Evolutionary conservation across 495 filamentous ascomycete genomes (phyloP).

Genomic region (Annulohypoxylon moriforme): DNA sequence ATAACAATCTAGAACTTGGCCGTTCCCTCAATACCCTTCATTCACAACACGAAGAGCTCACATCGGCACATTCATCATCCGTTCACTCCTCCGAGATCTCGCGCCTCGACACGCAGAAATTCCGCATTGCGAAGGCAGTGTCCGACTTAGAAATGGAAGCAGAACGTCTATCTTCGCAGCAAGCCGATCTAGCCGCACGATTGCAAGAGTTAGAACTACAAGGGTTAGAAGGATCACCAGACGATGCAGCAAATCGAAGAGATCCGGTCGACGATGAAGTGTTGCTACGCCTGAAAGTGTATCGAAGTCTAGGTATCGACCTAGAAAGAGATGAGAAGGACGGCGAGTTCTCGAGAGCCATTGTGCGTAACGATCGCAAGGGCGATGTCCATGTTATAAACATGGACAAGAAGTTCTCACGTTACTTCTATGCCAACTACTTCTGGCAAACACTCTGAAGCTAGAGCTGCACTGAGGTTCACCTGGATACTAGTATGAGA

Average conservation of each 20-base stretch:
- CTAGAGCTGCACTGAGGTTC: slow-evolving; percentile 15
- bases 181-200: slow-evolving; percentile 77
- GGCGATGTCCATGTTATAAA: slow-evolving; percentile 96
- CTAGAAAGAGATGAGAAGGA: slow-evolving; percentile 79
- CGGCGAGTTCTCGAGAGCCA: slow-evolving; percentile 84
- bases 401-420: slow-evolving; percentile 89
- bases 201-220: slow-evolving; percentile 87
- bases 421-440: slow-evolving; percentile 94
- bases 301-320: slow-evolving; percentile 89
- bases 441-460: slow-evolving; percentile 89
- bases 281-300: slow-evolving; percentile 85
- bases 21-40: slow-evolving; percentile 76
- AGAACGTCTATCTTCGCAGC: slow-evolving; percentile 84
- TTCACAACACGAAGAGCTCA: slow-evolving; percentile 75
- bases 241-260: slow-evolving; percentile 45
- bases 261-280: slow-evolving; percentile 63
- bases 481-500: slow-evolving; percentile 3
- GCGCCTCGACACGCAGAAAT: slow-evolving; percentile 91
- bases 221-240: slow-evolving; percentile 70
- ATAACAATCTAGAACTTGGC: slow-evolving; percentile 64
- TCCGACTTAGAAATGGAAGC: slow-evolving; percentile 91
- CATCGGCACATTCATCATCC: slow-evolving; percentile 74
- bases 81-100: slow-evolving; percentile 84
- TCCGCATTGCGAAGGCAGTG: slow-evolving; percentile 88
- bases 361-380: slow-evolving; percentile 86